Conservation (phyloP, 139 green algal species). For the Yamagishiella unicocca region DNA sequence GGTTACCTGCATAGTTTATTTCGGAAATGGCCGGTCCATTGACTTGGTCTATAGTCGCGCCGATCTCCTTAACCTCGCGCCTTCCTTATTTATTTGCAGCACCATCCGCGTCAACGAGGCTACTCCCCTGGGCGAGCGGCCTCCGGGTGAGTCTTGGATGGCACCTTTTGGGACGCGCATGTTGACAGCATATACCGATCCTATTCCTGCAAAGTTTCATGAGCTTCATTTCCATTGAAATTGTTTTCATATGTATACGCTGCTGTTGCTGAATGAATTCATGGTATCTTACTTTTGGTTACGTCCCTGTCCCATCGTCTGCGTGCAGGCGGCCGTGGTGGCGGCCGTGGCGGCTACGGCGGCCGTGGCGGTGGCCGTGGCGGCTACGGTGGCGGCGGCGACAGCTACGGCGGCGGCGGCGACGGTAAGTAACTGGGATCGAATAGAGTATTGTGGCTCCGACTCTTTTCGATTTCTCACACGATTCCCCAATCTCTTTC, state of each 20-base stretch:
- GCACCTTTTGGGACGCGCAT: neutral
- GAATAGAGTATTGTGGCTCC: too few relatives aligned
- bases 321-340: neutral
- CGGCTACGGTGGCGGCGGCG: too few relatives aligned
- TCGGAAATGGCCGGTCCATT: neutral
- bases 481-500: neutral
- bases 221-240: neutral
- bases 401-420: too few relatives aligned
- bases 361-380: too few relatives aligned
- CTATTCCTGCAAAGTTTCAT: too few relatives aligned
- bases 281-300: too few relatives aligned
- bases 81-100: conserved; percentile 23
- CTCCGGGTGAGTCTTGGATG: neutral
- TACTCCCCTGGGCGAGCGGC: conserved; percentile 53
- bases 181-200: too few relatives aligned
- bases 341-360: too few relatives aligned
- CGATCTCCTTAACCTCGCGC: neutral
- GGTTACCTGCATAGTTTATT: neutral
- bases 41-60: too few relatives aligned
- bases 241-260: neutral
- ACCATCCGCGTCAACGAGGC: conserved; percentile 74
- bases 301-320: too few relatives aligned
- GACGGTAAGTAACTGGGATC: too few relatives aligned
- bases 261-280: neutral
- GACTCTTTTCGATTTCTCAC: too few relatives aligned